These are phyloP conservation scores for Penstemon eatonii DNA, from an alignment of 257 asterid species.

Conservation along the genomic window DNA sequence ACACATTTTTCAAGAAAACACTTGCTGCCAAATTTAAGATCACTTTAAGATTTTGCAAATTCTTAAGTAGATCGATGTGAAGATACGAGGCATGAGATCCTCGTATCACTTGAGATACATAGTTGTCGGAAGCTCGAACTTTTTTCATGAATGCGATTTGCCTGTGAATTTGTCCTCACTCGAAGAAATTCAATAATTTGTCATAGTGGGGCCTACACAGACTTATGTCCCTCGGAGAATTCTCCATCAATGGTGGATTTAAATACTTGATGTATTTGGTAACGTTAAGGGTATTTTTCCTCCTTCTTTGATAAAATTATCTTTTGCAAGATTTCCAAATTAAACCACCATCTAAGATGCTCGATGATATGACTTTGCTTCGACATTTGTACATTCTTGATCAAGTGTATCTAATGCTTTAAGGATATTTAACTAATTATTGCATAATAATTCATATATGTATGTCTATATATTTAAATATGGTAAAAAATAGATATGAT, in stretches of 20 bases:
- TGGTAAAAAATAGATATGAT: too few relatives aligned
- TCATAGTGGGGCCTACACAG: slow-evolving; percentile 56
- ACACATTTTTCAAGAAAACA: slow-evolving; percentile 54
- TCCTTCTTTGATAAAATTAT: slow-evolving; percentile 47
- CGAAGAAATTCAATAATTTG: slow-evolving; percentile 57
- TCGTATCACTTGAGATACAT: slow-evolving; percentile 55
- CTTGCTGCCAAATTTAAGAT: slow-evolving; percentile 53
- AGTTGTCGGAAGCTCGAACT: slow-evolving; percentile 62
- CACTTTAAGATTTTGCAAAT: slow-evolving; percentile 51
- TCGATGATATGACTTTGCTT: slow-evolving; percentile 44
- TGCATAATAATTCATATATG: too few relatives aligned
- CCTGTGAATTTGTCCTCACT: slow-evolving; percentile 54
- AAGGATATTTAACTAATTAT: too few relatives aligned
- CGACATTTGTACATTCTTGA: slow-evolving; percentile 33
- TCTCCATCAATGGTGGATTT: slow-evolving; percentile 72
- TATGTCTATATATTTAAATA: too few relatives aligned
- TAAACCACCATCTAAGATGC: slow-evolving; percentile 48
- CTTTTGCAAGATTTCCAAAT: slow-evolving; percentile 63
- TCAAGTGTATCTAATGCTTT: too few relatives aligned
- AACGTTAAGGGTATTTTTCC: slow-evolving; percentile 46
- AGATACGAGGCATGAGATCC: slow-evolving; percentile 43
- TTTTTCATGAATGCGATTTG: slow-evolving; percentile 47
- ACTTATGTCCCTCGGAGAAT: slow-evolving; percentile 54
- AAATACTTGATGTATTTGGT: slow-evolving; percentile 48
- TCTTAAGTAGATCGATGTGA: slow-evolving; percentile 51